phyloP scores from a whole-genome alignment of 352 stramenopile species.

The Pythium dissimile region DNA sequence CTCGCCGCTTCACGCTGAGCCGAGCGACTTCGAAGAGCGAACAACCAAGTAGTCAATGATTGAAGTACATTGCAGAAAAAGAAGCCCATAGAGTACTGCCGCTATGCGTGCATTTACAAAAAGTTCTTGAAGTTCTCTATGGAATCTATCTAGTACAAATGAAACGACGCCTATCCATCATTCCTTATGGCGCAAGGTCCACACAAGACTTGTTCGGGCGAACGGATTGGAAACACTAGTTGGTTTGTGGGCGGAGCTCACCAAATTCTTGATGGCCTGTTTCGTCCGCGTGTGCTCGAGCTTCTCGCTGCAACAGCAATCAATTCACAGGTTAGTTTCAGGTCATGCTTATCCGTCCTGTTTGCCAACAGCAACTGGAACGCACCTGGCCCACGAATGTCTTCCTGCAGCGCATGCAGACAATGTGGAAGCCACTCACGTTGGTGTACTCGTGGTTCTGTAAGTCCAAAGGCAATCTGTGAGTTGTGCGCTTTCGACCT shows the following conservation, averaged over 20 bases:
- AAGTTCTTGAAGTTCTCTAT: not conserved
- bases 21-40: conserved; percentile 21
- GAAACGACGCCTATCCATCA: too few species aligned
- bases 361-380: not conserved
- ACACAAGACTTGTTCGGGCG: too few species aligned
- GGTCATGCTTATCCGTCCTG: too few species aligned
- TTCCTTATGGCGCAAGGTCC: too few species aligned
- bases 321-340: too few species aligned
- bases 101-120: not conserved
- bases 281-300: conserved; percentile 49
- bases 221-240: too few species aligned
- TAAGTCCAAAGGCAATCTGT: not conserved
- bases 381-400: conserved; percentile 46
- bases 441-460: conserved; percentile 83
- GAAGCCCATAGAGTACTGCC: conserved; percentile 4
- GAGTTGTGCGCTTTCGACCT: not conserved
- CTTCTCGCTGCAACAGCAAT: conserved; percentile 36
- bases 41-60: conserved; percentile 11
- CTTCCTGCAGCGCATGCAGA: conserved; percentile 63
- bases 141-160: not conserved
- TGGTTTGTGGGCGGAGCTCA: conserved; percentile 47
- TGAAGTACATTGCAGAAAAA: not conserved
- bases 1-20: conserved; percentile 41
- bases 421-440: conserved; percentile 64
- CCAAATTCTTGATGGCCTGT: conserved; percentile 77